phyloP scores from a whole-genome alignment of 176 grass and related monocot genomes.

The Lolium perenne region DNA sequence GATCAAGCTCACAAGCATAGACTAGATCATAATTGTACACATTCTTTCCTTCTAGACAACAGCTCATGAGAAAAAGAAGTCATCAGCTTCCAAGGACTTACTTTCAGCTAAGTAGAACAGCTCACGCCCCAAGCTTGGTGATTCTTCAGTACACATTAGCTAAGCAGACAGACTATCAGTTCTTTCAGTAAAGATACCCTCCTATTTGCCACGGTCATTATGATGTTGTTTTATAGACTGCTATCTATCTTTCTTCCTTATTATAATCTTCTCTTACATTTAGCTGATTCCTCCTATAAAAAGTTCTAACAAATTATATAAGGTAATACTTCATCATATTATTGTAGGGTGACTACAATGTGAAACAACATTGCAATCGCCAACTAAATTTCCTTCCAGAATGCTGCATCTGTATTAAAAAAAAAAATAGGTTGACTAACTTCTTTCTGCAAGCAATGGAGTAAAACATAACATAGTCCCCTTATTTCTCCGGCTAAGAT shows the following conservation, averaged over 20 bases:
- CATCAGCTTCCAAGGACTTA: no score
- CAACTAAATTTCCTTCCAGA: not conserved
- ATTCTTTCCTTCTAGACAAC: no score
- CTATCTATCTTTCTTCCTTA: not conserved
- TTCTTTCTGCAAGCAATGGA: not conserved
- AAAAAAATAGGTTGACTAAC: not conserved
- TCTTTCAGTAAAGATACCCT: not conserved
- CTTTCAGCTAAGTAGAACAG: no score
- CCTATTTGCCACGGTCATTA: not conserved
- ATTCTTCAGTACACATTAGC: no score
- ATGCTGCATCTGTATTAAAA: not conserved
- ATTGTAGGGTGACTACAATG: not conserved
- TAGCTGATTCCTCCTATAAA: not conserved
- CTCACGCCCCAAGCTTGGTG: no score
- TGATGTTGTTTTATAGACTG: not conserved
- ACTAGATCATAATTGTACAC: no score
- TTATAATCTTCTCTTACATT: not conserved
- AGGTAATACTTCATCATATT: not conserved
- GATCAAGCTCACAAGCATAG: no score
- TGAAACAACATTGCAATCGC: not conserved
- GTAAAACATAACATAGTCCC: not conserved
- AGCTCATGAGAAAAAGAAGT: no score
- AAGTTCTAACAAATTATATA: not conserved
- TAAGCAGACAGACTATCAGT: no score
- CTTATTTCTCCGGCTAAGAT: not conserved